Conservation (phyloP, 257 asterid genomes). For the Solanum chaucha region DNA sequence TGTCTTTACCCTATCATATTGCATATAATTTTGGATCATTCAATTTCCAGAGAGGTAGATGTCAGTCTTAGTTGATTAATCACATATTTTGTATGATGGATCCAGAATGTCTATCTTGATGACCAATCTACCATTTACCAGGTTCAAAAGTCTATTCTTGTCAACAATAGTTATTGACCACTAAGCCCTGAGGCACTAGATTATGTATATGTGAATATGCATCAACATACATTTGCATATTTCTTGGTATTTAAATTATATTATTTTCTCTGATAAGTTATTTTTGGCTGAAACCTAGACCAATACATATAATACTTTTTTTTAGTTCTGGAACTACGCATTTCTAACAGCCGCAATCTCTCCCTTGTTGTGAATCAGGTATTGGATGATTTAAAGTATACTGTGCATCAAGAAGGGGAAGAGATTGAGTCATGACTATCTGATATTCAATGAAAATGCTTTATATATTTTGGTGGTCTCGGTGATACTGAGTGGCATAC, state of each 20-base stretch:
- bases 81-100: background rate
- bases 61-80: background rate
- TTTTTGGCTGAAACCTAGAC: background rate
- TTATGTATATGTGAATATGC: background rate
- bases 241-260: background rate
- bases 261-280: background rate
- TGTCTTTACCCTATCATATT: background rate
- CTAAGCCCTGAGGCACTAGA: background rate
- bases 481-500: conserved; percentile 5
- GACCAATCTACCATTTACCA: background rate
- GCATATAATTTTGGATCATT: background rate
- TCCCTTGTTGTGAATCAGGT: conserved; percentile 5
- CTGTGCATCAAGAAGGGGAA: background rate
- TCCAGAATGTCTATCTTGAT: background rate
- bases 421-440: background rate
- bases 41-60: background rate
- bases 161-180: background rate
- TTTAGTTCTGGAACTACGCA: background rate
- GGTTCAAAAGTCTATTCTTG: background rate
- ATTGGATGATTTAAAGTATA: background rate
- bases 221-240: background rate
- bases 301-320: background rate
- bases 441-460: background rate
- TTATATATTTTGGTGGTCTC: conserved; percentile 1
- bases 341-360: background rate